Percentiles rank a stretch among this genome's conserved stretches.
phyloP scores from a whole-genome alignment of 176 grass and related monocot species.

The Lolium multiflorum region DNA sequence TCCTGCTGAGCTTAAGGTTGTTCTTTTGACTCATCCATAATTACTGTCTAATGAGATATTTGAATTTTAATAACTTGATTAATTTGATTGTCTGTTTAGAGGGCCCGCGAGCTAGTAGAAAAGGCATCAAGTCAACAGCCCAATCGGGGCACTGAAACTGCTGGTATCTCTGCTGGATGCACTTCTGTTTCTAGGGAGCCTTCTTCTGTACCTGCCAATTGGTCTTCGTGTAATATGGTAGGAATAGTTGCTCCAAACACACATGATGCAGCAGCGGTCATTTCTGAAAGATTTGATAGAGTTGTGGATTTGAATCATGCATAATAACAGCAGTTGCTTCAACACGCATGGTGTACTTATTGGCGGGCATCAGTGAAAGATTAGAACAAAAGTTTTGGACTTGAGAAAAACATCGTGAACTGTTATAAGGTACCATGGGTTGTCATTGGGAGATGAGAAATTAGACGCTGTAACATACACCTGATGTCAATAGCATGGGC shows the following conservation, averaged over 20 bases:
- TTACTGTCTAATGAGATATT: background rate
- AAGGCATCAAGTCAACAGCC: constrained; percentile 54
- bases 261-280: constrained; percentile 2
- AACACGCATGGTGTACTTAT: background rate
- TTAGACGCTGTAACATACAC: too few species aligned
- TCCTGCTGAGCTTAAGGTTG: constrained; percentile 91
- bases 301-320: background rate
- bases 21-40: constrained; percentile 8
- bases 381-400: background rate
- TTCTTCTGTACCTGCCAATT: constrained; percentile 33
- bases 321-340: background rate
- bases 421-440: background rate
- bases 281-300: constrained; percentile 11
- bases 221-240: too few species aligned
- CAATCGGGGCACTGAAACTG: constrained; percentile 37
- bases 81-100: constrained; percentile 54
- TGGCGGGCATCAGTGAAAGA: background rate
- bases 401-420: background rate
- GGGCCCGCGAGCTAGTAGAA: constrained; percentile 77
- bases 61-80: background rate
- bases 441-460: background rate
- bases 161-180: constrained; percentile 22
- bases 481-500: too few species aligned
- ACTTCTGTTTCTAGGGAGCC: constrained; percentile 39
- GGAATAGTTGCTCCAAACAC: constrained; percentile 29